Conservation (phyloP, 306 rosid genomes). For the Inga oerstediana region DNA sequence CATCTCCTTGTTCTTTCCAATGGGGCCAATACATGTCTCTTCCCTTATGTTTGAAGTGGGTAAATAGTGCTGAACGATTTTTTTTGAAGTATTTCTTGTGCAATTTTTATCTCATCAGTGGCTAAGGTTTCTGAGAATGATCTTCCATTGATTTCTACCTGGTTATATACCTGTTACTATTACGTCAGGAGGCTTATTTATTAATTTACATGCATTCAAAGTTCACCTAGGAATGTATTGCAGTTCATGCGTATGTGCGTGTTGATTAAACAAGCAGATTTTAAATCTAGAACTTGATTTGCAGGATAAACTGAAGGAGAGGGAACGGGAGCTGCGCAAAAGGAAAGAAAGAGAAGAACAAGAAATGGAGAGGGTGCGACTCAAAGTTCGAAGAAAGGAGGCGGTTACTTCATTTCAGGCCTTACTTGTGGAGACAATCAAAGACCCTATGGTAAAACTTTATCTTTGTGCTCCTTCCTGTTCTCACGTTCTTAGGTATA, state of each 20-base stretch:
- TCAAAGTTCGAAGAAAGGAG: slow-evolving; percentile 89
- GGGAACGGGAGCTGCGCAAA: slow-evolving; percentile 90
- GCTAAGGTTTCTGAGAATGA: slow-evolving; percentile 25
- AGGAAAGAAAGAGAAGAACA: slow-evolving; percentile 99
- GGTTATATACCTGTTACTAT: slow-evolving; percentile 2
- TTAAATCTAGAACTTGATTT: slow-evolving; percentile 31
- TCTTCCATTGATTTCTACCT: neutral
- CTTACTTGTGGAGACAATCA: slow-evolving; percentile 89
- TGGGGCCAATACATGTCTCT: slow-evolving; percentile 16
- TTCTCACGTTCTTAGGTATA: slow-evolving; percentile 4
- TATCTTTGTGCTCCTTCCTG: slow-evolving; percentile 2
- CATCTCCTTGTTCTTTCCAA: neutral
- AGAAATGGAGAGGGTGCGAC: slow-evolving; percentile 88
- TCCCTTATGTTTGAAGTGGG: slow-evolving; percentile 8
- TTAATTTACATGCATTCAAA: slow-evolving; percentile 6
- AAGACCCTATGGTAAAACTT: slow-evolving; percentile 81
- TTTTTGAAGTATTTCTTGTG: neutral
- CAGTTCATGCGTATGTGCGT: neutral
- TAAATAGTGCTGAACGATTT: slow-evolving; percentile 24
- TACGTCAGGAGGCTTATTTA: slow-evolving; percentile 9
- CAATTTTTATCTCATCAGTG: slow-evolving; percentile 13
- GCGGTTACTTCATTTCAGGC: slow-evolving; percentile 89
- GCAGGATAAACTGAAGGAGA: slow-evolving; percentile 92
- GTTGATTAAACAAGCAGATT: slow-evolving; percentile 7
- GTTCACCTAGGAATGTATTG: neutral